Base-by-base conservation (phyloP, 2,329 filamentous ascomycete species). In the Trichothecium sympodiale region DNA sequence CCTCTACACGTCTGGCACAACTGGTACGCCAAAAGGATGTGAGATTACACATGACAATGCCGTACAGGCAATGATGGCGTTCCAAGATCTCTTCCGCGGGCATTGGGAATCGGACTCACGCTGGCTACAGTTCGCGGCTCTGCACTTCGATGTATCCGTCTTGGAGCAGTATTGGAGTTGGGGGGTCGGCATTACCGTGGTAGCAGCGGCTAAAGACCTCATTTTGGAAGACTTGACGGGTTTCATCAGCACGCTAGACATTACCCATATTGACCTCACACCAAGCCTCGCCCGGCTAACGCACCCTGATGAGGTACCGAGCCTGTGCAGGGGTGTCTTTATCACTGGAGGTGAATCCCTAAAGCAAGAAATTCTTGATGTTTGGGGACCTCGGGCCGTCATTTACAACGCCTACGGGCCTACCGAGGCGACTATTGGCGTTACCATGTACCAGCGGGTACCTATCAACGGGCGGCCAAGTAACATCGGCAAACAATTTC, bases 131-230 rank as follows among this genome's bases (percentile, higher is more conserved):
- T 95, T 95, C 51, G 89, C 89, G 2, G 88, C 86, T 0, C 85
- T 94, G 38, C 89, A 94, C 55, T 95, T 95, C 41, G 89, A 95
- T 48, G 88, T 95, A 4, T 91, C 84, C 2, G 83, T 95, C 0
- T 67, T 95, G 1, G 88, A 95, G 51, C 88, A 94, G 49, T 95
- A 89, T 54, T 95, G 86, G 86, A 91, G 80, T 39, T 95, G 88
- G 88, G 86, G 81, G 18, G 83, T 91, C 1, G 87, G 87, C 2
- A 87, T 95, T 17, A 80, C 82, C 4, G 71, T 95, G 1, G 81
- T 89, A 2, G 79, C 83, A 3, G 87, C 84, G 6, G 83, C 85
- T 1, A 74, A 84, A 44, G 87, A 95, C 51, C 52, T 94, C 2
- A 80, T 95, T 2, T 78, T 95, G 25, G 84, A 91, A 46, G 85